Conservation (phyloP, 352 stramenopile genomes). For the Pythium aristosporum region DNA sequence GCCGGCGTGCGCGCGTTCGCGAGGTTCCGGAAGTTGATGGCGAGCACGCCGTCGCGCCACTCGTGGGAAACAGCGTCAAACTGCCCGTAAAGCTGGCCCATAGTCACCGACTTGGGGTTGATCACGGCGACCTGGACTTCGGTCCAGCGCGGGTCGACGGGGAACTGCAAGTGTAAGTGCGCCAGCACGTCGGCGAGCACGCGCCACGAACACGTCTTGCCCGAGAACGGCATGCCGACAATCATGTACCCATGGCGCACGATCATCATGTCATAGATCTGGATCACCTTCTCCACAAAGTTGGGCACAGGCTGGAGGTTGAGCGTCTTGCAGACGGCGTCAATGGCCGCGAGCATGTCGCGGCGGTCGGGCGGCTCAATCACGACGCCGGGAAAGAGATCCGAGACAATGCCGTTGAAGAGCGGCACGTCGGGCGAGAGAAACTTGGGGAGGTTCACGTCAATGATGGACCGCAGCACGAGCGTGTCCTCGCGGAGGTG, state of each 20-base stretch:
- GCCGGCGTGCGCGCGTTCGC: conserved; percentile 86
- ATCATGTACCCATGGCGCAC: conserved; percentile 96
- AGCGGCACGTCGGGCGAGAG: conserved; percentile 94
- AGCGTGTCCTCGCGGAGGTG: conserved; percentile 94
- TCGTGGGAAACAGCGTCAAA: conserved; percentile 95
- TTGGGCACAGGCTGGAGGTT: conserved; percentile 89
- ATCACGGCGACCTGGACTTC: conserved; percentile 90
- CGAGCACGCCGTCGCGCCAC: conserved; percentile 95
- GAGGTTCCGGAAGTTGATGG: conserved; percentile 90
- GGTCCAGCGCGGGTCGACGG: conserved; percentile 75
- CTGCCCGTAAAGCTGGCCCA: conserved; percentile 94
- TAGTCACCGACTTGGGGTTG: conserved; percentile 95
- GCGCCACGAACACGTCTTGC: conserved; percentile 91
- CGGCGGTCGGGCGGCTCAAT: conserved; percentile 87
- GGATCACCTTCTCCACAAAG: conserved; percentile 93
- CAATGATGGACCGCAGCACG: conserved; percentile 90
- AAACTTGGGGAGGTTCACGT: conserved; percentile 97
- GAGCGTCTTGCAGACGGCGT: conserved; percentile 75
- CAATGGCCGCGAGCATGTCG: conserved; percentile 87
- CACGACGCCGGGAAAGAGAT: conserved; percentile 93
- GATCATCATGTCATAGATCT: conserved; percentile 97
- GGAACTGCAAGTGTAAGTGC: conserved; percentile 78
- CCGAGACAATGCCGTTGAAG: conserved; percentile 95
- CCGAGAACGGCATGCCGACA: conserved; percentile 93
- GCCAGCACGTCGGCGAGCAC: conserved; percentile 90